Base-by-base conservation (phyloP, 1,139 yeast genomes). In the Candida anutae region DNA sequence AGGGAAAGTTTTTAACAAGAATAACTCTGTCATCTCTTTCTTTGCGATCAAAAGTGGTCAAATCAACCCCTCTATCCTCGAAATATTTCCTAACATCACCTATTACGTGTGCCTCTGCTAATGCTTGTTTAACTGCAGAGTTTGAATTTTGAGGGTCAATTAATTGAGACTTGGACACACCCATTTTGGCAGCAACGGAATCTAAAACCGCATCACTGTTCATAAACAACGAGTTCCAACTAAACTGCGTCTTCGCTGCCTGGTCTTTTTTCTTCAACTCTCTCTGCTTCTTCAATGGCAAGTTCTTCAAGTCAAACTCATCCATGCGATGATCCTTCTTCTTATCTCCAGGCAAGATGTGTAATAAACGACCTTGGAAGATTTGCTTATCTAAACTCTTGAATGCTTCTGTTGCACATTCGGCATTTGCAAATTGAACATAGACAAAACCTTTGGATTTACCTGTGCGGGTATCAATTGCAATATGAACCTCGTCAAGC, bases 91-190 rank as follows among this genome's bases (percentile, higher is more conserved):
- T 74, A 10, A 90, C 95, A 52, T 82, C 93, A 25, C 90, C 93
- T 46, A 90, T 79, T 14, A 88, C 95, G 48, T 87, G 90, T 1
- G 97, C 94, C 59, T 90, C 99, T 0, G 99, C 98, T 38, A 90
- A 69, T 0, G 98, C 97, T 54, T 88, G 97, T 48, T 87, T 85
- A n/a, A 90, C 97, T 1, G 95, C 96, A 28, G 95, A 82, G 39
- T 70, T 78, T 4, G 95, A 72, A 40, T 78, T 82, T 42, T 84
- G 81, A 1, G 95, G 94, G 51, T 90, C 93, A 35, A 90, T 72
- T 45, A 90, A 69, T 36, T 85, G 87, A 3, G 93, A 67, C 50
- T 90, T 93, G 17, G 77, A 53, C 28, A 93, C 67, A 5, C 97
- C 97, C 57, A 93, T 58, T 43, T 79, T 79, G 12, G 74, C 55